These are phyloP conservation scores for Colletotrichum endophyticum DNA, from an alignment of 2,329 filamentous ascomycete genomes.

Conservation along the genomic window DNA sequence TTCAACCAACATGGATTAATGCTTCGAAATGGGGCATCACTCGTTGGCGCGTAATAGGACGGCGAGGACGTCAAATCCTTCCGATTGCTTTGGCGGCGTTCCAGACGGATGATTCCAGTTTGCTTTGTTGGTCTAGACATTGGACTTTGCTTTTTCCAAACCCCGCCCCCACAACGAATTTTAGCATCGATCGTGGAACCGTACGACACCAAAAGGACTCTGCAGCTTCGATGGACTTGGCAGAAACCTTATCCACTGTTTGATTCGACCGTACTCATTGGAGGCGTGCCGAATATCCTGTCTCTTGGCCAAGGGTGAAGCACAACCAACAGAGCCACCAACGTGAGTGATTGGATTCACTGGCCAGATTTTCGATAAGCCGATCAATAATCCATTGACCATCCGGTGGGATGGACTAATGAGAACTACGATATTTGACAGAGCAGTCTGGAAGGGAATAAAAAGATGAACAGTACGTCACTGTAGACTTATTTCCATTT, in stretches of 20 bases:
- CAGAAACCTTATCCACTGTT: background rate
- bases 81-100: background rate
- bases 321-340: background rate
- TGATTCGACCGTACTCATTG: background rate
- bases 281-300: background rate
- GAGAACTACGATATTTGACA: background rate
- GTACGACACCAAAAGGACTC: background rate
- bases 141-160: background rate
- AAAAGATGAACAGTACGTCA: background rate
- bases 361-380: background rate
- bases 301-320: background rate
- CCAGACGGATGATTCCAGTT: background rate
- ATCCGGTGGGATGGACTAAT: background rate
- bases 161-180: background rate
- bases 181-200: background rate
- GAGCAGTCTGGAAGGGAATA: background rate
- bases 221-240: background rate
- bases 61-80: background rate
- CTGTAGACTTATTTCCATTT: background rate
- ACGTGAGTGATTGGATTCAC: background rate
- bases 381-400: background rate
- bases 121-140: background rate
- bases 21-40: background rate
- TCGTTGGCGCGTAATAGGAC: background rate
- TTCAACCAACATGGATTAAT: background rate